phyloP scores from a whole-genome alignment of 768 basidiomycete species.

The Boletus coccyginus region DNA sequence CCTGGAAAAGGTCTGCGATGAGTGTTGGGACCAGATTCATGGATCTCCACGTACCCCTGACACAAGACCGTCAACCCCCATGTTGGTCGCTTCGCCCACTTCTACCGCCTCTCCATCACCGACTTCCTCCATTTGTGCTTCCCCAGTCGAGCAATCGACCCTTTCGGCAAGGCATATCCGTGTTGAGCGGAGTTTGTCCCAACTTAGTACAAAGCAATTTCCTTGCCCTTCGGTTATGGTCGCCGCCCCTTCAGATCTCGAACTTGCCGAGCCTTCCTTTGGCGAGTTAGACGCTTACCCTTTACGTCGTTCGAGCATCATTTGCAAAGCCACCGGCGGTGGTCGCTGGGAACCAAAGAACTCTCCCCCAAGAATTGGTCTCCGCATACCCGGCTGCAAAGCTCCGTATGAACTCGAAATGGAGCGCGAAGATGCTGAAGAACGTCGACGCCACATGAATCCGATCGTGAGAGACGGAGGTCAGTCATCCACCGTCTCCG shows the following conservation, averaged over 20 bases:
- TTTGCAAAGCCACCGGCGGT: conserved; percentile 78
- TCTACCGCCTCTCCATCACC: conserved; percentile 33
- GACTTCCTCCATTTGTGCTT: conserved; percentile 35
- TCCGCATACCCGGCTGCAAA: conserved; percentile 65
- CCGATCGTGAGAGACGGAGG: conserved; percentile 65
- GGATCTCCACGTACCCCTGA: conserved; percentile 48
- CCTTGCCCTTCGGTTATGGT: conserved; percentile 26
- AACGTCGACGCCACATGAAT: conserved; percentile 47
- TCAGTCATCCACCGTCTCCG: conserved; percentile 9
- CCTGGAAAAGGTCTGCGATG: conserved; percentile 68
- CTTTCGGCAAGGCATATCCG: conserved; percentile 18
- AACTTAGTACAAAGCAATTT: conserved; percentile 24
- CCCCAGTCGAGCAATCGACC: conserved; percentile 28
- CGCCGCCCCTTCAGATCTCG: conserved; percentile 24
- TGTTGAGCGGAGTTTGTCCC: conserved; percentile 28
- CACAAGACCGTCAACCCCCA: conserved; percentile 35
- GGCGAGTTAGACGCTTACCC: conserved; percentile 77
- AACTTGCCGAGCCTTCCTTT: conserved; percentile 45
- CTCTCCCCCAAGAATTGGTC: conserved; percentile 36
- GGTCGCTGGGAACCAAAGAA: conserved; percentile 78
- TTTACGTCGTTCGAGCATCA: conserved; percentile 57
- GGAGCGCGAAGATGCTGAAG: conserved; percentile 61
- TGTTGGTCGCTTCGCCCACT: conserved; percentile 34
- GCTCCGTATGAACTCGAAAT: conserved; percentile 67
- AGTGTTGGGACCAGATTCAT: conserved; percentile 73